phyloP scores from a whole-genome alignment of 73 alveolate species.

The Breviolum minutum region DNA sequence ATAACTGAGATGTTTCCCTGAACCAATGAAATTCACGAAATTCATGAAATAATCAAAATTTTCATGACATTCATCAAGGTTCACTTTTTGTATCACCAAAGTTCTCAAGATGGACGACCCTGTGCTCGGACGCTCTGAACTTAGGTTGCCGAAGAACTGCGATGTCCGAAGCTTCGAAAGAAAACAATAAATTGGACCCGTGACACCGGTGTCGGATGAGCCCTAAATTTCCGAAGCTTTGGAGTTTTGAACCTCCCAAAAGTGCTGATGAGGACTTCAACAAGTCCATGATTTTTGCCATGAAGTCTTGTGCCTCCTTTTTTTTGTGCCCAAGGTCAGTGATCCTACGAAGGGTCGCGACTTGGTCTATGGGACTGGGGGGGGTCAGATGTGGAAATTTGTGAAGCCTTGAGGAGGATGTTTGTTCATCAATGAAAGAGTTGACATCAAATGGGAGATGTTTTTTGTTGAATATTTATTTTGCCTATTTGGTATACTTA shows the following conservation, averaged over 20 bases:
- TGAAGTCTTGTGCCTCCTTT: background rate
- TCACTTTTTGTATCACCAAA: background rate
- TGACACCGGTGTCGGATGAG: background rate
- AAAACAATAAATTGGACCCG: background rate
- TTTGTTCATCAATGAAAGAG: background rate
- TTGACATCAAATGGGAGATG: background rate
- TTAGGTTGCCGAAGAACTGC: conserved; percentile 42
- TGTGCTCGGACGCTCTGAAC: background rate
- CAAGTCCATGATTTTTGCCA: background rate
- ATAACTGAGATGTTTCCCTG: background rate
- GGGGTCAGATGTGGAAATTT: background rate
- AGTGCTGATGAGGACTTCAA: background rate
- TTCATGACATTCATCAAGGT: background rate
- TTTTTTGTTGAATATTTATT: no score
- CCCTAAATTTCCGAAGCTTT: no score
- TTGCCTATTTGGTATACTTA: background rate
- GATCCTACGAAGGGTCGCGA: conserved; percentile 66
- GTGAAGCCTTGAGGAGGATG: background rate
- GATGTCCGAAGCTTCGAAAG: background rate
- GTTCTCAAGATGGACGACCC: background rate
- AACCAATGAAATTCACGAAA: no score
- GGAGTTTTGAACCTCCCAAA: no score
- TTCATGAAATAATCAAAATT: no score
- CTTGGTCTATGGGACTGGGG: conserved; percentile 36
- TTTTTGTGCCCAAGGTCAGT: background rate